Conservation (phyloP, 192 early-diverging fungal genomes). For the Coemansia pectinata region DNA sequence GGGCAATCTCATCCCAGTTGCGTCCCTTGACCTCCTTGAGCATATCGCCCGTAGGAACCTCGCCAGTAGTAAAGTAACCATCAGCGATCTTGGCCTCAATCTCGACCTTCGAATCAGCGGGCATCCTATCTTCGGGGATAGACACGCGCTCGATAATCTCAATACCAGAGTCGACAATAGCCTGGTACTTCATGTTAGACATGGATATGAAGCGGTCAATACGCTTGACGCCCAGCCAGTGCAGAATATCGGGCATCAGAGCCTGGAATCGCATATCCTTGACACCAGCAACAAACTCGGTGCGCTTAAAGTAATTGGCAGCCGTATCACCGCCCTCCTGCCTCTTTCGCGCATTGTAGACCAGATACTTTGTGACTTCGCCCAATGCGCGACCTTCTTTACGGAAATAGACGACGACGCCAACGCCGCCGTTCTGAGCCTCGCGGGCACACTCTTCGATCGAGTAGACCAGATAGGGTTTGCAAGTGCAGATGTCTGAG, state of each 20-base stretch:
- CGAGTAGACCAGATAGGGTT: constrained; percentile 81
- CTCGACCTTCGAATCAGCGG: constrained; percentile 88
- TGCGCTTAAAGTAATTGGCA: constrained; percentile 84
- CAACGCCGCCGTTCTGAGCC: constrained; percentile 89
- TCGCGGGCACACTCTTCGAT: constrained; percentile 88
- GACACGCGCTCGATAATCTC: constrained; percentile 84
- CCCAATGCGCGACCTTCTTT: constrained; percentile 95
- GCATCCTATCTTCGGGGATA: constrained; percentile 88
- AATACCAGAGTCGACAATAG: constrained; percentile 85
- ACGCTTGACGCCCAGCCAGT: constrained; percentile 92
- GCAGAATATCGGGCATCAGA: constrained; percentile 93
- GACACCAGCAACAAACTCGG: constrained; percentile 84
- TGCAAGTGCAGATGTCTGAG: constrained; percentile 83
- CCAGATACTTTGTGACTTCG: constrained; percentile 95
- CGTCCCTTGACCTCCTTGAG: constrained; percentile 76
- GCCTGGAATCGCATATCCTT: constrained; percentile 98
- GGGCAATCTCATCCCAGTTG: constrained; percentile 71
- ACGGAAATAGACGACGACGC: constrained; percentile 94
- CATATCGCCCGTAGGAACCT: constrained; percentile 59
- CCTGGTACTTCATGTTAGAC: constrained; percentile 92
- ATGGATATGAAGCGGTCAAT: constrained; percentile 91
- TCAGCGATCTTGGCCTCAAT: constrained; percentile 96
- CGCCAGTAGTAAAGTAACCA: constrained; percentile 86
- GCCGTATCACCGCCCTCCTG: constrained; percentile 87
- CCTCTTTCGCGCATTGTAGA: constrained; percentile 91